phyloP scores from a whole-genome alignment of 2,329 filamentous ascomycete genomes.

The Microsporum audouinii region DNA sequence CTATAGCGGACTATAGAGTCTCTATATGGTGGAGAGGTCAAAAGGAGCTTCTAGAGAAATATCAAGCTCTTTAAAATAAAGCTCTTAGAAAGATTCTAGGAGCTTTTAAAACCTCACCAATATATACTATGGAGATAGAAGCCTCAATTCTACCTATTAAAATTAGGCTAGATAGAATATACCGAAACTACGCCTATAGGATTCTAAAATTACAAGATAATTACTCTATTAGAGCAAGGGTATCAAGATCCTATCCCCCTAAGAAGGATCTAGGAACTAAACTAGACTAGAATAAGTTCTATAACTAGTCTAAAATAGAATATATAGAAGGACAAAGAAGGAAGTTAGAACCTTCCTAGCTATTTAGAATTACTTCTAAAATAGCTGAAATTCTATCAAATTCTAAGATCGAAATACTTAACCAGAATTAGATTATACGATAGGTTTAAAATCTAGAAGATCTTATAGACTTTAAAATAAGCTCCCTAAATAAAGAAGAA shows the following conservation, averaged over 20 bases:
- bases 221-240: not conserved
- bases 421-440: not conserved
- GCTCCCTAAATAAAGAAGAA: no score
- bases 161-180: not conserved
- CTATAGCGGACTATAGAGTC: not conserved
- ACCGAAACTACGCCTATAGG: not conserved
- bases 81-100: not conserved
- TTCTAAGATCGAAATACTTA: not conserved
- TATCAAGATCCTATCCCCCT: not conserved
- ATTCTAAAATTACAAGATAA: not conserved
- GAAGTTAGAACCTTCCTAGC: not conserved
- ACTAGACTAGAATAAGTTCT: not conserved
- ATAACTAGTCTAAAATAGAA: not conserved
- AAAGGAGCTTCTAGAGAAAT: not conserved
- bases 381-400: not conserved
- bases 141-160: not conserved
- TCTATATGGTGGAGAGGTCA: not conserved
- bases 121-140: not conserved
- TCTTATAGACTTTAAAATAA: not conserved
- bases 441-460: not conserved
- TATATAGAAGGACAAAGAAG: not conserved
- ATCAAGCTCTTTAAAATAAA: not conserved
- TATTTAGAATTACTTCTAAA: not conserved
- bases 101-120: not conserved
- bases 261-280: not conserved